Base-by-base conservation (phyloP, 1,139 yeast genomes). In the Spencermartinsiella ligniputridi region DNA sequence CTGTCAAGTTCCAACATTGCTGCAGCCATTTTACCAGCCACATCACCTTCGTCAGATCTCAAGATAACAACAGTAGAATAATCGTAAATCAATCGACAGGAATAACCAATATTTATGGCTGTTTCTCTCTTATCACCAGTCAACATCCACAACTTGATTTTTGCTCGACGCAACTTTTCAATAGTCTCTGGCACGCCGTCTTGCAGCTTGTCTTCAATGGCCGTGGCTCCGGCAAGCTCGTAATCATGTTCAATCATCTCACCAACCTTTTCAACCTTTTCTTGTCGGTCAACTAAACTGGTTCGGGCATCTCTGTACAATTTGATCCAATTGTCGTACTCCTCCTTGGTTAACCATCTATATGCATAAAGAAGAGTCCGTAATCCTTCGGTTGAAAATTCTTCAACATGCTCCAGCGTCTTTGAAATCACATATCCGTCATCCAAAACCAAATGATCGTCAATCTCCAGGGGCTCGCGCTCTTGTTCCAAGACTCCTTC, bases 61-160 rank as follows among this genome's bases (percentile, higher is more conserved):
- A 94, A 69, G 11, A 89, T 70, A n/a, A 90, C 80, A 5, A 90
- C 86, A 0, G 95, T 85, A 0, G 97, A 88, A 61, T 85, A 94
- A 58, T 92, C 98, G 60, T 90, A 87, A 56, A 94, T 90, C 49
- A 94, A 70, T 29, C 90, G 81, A 64, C 98, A 94, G 3, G 97
- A 84, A 60, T 90, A 87, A 0, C 98, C 98, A 63, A 94, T 92
- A 59, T 89, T 92, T 48, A 92, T 89, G 1, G 99, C 98, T 0
- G 99, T 94, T 64, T 94, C 99, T 49, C 97, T 74, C 61, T 92
- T 92, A 61, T 92, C 99, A 42, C 99, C 99, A 0, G 99, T 92
- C 47, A 92, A 72, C 97, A 92, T 92, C 98, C 99, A 92, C 71
- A 94, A 68, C 59, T 83, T 87, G 47, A 92, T 89, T 3, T 96